Conservation (phyloP, 2,329 filamentous ascomycete genomes). For the Microthyrium microscopicum region DNA sequence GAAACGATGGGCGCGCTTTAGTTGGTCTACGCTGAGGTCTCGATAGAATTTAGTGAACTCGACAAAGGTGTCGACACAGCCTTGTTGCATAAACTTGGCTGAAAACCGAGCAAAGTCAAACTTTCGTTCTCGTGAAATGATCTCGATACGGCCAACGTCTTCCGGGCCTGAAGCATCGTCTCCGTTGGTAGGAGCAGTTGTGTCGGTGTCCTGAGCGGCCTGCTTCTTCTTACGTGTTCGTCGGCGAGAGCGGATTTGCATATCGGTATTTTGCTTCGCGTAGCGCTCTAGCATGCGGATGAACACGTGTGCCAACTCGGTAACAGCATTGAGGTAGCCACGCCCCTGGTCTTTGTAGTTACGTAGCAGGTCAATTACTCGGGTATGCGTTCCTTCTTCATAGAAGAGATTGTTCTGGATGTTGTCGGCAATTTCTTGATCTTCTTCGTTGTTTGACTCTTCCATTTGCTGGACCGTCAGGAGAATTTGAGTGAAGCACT, state of each 20-base stretch:
- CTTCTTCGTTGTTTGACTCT: conserved; percentile 69
- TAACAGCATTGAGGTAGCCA: conserved; percentile 80
- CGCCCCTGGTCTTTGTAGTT: conserved; percentile 91
- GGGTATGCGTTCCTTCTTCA: conserved; percentile 85
- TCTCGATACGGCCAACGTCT: conserved; percentile 45
- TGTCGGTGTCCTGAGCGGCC: conserved; percentile 19
- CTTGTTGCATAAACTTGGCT: conserved; percentile 65
- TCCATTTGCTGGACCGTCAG: conserved; percentile 88
- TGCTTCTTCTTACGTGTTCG: conserved; percentile 59
- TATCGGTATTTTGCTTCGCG: conserved; percentile 83
- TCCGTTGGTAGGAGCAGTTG: conserved; percentile 29
- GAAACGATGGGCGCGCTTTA: conserved; percentile 85
- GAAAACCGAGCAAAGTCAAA: conserved; percentile 85
- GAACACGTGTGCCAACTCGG: conserved; percentile 82
- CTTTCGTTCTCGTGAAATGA: conserved; percentile 63
- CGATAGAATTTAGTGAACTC: conserved; percentile 62
- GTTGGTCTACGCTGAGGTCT: conserved; percentile 61
- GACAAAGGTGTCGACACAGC: conserved; percentile 77
- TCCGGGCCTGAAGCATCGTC: conserved; percentile 39
- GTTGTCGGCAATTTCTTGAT: conserved; percentile 95
- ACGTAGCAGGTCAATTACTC: conserved; percentile 61
- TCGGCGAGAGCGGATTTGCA: conserved; percentile 76
- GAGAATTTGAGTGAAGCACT: conserved; percentile 87
- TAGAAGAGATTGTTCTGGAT: conserved; percentile 97
- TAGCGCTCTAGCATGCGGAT: conserved; percentile 82